Conservation (phyloP, 1,284 basidiomycete genomes). For the Ganoderma multipileum region DNA sequence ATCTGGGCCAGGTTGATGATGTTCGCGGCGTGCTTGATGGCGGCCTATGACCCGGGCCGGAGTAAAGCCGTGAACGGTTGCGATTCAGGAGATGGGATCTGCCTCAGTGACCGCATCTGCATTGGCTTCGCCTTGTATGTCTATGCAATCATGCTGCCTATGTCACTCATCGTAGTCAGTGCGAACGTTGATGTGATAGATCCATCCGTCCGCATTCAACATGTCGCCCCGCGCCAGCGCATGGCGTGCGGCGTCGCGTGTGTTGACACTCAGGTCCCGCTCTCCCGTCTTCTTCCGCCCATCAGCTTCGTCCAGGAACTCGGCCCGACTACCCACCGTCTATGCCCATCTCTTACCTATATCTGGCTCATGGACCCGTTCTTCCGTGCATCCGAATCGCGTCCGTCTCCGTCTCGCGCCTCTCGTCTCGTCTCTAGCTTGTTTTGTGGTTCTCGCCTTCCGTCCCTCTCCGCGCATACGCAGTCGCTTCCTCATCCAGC, state of each 20-base stretch:
- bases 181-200: constrained; percentile 24
- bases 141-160: constrained; percentile 27
- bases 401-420: constrained; percentile 1
- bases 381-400: constrained; percentile 6
- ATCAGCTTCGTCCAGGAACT: neutral
- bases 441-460: constrained; percentile 21
- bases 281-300: constrained; percentile 5
- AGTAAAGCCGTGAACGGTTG: constrained; percentile 20
- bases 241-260: neutral
- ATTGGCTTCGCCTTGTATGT: constrained; percentile 25
- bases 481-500: constrained; percentile 30
- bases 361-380: constrained; percentile 1
- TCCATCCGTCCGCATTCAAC: constrained; percentile 8
- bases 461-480: constrained; percentile 22
- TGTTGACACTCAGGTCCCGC: constrained; percentile 1
- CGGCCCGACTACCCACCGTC: constrained; percentile 9
- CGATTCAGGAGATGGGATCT: constrained; percentile 17
- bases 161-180: constrained; percentile 32
- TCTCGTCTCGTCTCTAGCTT: constrained; percentile 8
- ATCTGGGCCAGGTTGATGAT: constrained; percentile 87
- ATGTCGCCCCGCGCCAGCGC: neutral
- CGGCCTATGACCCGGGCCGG: constrained; percentile 57
- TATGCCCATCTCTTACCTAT: constrained; percentile 1
- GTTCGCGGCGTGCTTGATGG: constrained; percentile 92
- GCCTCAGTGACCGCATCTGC: constrained; percentile 16